Percentiles rank a stretch among this genome's conserved stretches.
Evolutionary conservation across 768 basidiomycete species (phyloP).

Genomic region (Boletus rubescentipes): DNA sequence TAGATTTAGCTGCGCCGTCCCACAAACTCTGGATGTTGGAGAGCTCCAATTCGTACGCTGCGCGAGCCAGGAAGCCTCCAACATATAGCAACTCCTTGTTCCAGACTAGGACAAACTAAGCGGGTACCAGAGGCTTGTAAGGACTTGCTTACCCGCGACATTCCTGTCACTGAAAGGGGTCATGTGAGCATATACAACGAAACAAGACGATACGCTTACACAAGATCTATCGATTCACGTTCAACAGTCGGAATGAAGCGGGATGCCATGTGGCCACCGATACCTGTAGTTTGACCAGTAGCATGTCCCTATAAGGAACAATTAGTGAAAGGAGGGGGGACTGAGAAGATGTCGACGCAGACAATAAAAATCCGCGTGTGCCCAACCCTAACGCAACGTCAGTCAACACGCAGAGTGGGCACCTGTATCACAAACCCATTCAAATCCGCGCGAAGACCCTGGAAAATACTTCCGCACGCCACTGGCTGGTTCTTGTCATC

Average conservation of each 20-base stretch:
- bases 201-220: constrained; percentile 45
- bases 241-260: constrained; percentile 96
- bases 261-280: constrained; percentile 67
- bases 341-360: constrained; percentile 21
- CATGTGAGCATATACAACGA: background rate
- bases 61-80: constrained; percentile 78
- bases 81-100: constrained; percentile 86
- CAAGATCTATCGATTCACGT: constrained; percentile 87
- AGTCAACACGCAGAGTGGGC: background rate
- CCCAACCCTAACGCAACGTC: constrained; percentile 3
- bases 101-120: constrained; percentile 55
- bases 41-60: constrained; percentile 85
- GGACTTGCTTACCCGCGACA: constrained; percentile 56
- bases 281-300: constrained; percentile 89
- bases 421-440: constrained; percentile 56
- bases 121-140: background rate
- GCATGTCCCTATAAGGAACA: constrained; percentile 67
- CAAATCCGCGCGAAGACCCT: constrained; percentile 82
- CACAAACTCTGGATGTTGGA: constrained; percentile 56
- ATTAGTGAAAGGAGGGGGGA: constrained; percentile 1
- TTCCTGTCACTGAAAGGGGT: constrained; percentile 66
- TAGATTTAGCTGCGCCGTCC: constrained; percentile 44
- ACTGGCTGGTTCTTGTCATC: constrained; percentile 61
- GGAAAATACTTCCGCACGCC: constrained; percentile 78
- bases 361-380: constrained; percentile 51